Percentiles rank a stretch among this genome's conserved stretches.
phyloP scores from a whole-genome alignment of 495 filamentous ascomycete genomes.

The Aeminium ludgeri region DNA sequence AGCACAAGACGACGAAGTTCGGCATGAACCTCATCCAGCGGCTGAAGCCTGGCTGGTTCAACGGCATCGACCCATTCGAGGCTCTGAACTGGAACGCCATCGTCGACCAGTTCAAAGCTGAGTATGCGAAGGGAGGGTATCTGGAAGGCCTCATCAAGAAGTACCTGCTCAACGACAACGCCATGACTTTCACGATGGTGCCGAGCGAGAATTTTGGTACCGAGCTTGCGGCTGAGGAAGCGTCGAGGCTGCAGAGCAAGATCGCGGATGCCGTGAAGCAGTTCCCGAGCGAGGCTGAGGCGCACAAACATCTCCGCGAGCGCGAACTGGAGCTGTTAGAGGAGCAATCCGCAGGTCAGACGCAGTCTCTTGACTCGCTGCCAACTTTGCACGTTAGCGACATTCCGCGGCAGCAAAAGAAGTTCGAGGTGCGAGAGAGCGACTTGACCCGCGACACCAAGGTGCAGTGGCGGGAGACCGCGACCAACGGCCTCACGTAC shows the following conservation, averaged over 20 bases:
- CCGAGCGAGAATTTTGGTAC: slow-evolving; percentile 57
- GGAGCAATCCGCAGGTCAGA: slow-evolving; percentile 65
- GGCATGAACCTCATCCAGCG: slow-evolving; percentile 80
- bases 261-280: slow-evolving; percentile 49
- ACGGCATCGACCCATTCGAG: slow-evolving; percentile 81
- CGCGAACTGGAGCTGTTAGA: slow-evolving; percentile 65
- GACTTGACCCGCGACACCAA: slow-evolving; percentile 42
- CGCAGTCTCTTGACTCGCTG: slow-evolving; percentile 70
- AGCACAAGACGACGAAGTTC: slow-evolving; percentile 90
- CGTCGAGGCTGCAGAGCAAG: slow-evolving; percentile 47
- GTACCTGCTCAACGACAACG: slow-evolving; percentile 74
- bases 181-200: slow-evolving; percentile 85
- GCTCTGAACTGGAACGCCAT: slow-evolving; percentile 80
- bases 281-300: slow-evolving; percentile 54
- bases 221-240: slow-evolving; percentile 64
- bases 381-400: slow-evolving; percentile 76
- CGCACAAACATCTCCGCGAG: slow-evolving; percentile 47
- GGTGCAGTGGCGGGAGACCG: slow-evolving; percentile 79
- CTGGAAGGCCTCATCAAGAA: slow-evolving; percentile 75
- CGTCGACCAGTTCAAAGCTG: slow-evolving; percentile 58
- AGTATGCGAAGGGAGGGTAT: slow-evolving; percentile 55
- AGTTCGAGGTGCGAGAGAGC: slow-evolving; percentile 49
- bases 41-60: slow-evolving; percentile 82
- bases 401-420: slow-evolving; percentile 64
- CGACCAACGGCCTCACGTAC: slow-evolving; percentile 91